Evolutionary conservation across 441 rosid genomes (phyloP).

Genomic region (Daphne laureola): DNA sequence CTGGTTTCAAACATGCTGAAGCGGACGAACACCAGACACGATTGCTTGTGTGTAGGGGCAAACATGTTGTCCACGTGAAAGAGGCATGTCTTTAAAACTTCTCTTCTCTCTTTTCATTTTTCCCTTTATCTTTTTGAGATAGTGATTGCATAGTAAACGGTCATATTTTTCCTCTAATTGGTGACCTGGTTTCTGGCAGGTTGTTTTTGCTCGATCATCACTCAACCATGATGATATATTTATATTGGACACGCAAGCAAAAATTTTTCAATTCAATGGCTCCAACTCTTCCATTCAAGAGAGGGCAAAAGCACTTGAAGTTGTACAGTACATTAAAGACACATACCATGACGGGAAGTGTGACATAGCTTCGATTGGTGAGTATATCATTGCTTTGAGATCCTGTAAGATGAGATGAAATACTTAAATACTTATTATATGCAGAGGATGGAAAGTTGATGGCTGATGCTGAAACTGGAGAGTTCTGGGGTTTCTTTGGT

Average conservation of each 20-base stretch:
- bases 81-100: slow-evolving; percentile 54
- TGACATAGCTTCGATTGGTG: slow-evolving; percentile 84
- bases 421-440: slow-evolving; percentile 4
- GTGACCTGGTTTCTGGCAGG: slow-evolving; percentile 38
- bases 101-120: slow-evolving; percentile 8
- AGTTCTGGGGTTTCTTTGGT: slow-evolving; percentile 95
- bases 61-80: slow-evolving; percentile 87
- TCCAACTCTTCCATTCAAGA: slow-evolving; percentile 94
- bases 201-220: slow-evolving; percentile 86
- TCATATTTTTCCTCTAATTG: slow-evolving; percentile 10
- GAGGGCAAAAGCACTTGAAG: slow-evolving; percentile 97
- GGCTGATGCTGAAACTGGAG: slow-evolving; percentile 99
- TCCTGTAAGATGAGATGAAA: slow-evolving; percentile 1
- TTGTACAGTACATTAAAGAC: slow-evolving; percentile 88
- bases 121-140: slow-evolving; percentile 1
- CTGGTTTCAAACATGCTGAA: slow-evolving; percentile 83
- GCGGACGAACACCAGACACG: slow-evolving; percentile 75
- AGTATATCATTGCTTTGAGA: slow-evolving; percentile 23
- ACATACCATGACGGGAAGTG: slow-evolving; percentile 91
- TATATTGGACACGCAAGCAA: slow-evolving; percentile 63
- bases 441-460: slow-evolving; percentile 94
- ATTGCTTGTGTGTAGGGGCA: slow-evolving; percentile 87
- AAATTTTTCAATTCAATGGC: slow-evolving; percentile 81
- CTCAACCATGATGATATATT: slow-evolving; percentile 95
- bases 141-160: neutral